Conservation (phyloP, 257 asterid species). For the Catharanthus roseus region DNA sequence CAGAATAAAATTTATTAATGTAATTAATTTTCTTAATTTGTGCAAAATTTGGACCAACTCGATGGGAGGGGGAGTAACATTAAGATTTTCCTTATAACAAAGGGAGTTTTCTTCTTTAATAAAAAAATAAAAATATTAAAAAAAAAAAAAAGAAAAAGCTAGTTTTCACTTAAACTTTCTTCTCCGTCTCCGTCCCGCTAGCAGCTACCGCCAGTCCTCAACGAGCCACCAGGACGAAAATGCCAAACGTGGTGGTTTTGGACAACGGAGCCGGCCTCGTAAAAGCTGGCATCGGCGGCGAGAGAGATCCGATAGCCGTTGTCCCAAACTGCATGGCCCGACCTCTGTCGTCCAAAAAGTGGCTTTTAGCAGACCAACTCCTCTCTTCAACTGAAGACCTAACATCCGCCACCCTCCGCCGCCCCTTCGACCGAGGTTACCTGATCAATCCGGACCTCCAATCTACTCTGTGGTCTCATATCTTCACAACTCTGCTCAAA, state of each 20-base stretch:
- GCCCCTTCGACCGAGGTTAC: conserved; percentile 92
- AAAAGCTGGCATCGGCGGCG: conserved; percentile 90
- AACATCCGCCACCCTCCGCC: conserved; percentile 94
- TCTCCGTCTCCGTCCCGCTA: neutral
- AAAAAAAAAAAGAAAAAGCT: too few species aligned
- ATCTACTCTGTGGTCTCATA: conserved; percentile 72
- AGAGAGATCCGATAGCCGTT: conserved; percentile 68
- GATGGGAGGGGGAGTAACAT: too few species aligned
- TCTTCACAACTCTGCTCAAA: conserved; percentile 64
- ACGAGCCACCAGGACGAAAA: conserved; percentile 3
- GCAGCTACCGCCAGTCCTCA: neutral
- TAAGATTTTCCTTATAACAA: too few species aligned
- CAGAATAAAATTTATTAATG: too few species aligned
- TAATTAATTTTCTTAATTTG: too few species aligned
- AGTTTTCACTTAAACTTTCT: too few species aligned
- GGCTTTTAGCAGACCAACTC: conserved; percentile 76
- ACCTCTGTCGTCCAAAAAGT: conserved; percentile 76
- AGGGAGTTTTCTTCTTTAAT: too few species aligned
- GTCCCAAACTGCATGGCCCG: conserved; percentile 91
- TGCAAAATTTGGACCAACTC: too few species aligned
- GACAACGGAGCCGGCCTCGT: conserved; percentile 93
- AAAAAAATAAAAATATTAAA: too few species aligned
- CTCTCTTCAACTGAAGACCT: conserved; percentile 81
- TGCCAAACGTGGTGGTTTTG: conserved; percentile 72
- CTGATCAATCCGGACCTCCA: conserved; percentile 90